Base-by-base conservation (phyloP, 2,329 filamentous ascomycete genomes). In the Sporothrix luriei region DNA sequence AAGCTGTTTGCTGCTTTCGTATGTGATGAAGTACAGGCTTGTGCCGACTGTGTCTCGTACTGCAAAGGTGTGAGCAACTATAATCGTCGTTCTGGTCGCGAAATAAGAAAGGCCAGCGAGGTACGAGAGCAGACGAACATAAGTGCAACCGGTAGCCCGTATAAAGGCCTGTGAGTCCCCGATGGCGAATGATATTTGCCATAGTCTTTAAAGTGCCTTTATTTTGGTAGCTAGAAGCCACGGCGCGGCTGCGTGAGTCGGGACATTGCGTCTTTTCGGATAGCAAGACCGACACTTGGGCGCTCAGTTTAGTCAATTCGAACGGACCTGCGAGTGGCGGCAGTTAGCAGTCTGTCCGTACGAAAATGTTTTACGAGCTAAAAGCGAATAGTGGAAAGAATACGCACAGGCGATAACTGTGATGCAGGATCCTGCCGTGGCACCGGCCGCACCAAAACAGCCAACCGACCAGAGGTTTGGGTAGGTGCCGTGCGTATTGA, bases 221-320 rank as follows among this genome's bases (percentile, higher is more conserved):
- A 75, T 92, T 91, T 78, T 91, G 88, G 76, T 93, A 92, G 78
- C 88, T 92, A 69, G 85, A 81, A 26, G 88, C 88, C 66, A 90
- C 84, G 14, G 84, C 84, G 73, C 85, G 88, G 74, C 83, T 86
- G 73, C 85, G 83, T 26, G 80, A 79, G 68, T 80, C 79, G 10
- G 75, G 77, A 59, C 77, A 78, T 38, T 83, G 81, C 72, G 83
- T 83, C 73, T 85, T 82, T 70, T 85, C 82, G 21, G 90, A 90
- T 81, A 94, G 87, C 71, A 94, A 82, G 13, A 93, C 90, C 1
- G 92, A 93, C 24, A 95, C 90, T 78, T 96, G 92, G 19, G 92
- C 91, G 78, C 91, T 94, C 71, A 95, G 84, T 79, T 96, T 96
- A n/a, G 91, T 94, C 78, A 96, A 84, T 79, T 96, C 92, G 77